phyloP scores from a whole-genome alignment of 2,329 filamentous ascomycete genomes.

The Talaromyces sp. region DNA sequence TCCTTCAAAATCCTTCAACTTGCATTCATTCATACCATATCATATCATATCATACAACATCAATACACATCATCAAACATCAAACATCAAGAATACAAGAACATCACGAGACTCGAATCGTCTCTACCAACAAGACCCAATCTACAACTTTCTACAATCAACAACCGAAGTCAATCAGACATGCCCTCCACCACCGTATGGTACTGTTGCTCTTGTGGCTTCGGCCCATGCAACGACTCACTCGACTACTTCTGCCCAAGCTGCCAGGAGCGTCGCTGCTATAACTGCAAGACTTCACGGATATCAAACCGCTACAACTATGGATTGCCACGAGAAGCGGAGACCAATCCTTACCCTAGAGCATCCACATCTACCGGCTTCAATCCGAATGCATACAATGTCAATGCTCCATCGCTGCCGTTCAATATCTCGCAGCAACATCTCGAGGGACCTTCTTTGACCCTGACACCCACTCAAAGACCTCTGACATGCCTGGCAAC shows the following conservation, averaged over 20 bases:
- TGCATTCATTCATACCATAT: background rate
- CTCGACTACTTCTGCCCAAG: conserved; percentile 27
- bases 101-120: background rate
- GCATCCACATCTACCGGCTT: background rate
- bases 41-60: background rate
- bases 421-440: background rate
- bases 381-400: background rate
- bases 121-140: background rate
- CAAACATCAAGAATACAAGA: background rate
- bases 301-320: conserved; percentile 5
- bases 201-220: conserved; percentile 34
- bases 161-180: background rate
- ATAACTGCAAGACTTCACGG: conserved; percentile 14
- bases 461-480: background rate
- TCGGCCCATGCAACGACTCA: conserved; percentile 29
- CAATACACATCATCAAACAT: background rate
- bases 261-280: conserved; percentile 26
- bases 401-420: background rate
- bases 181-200: conserved; percentile 23
- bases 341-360: background rate
- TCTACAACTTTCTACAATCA: background rate
- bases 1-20: background rate
- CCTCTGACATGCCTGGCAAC: background rate
- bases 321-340: background rate
- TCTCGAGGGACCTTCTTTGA: background rate